These are phyloP conservation scores for Mimosa pudica DNA, from an alignment of 306 rosid genomes.

Conservation along the genomic window DNA sequence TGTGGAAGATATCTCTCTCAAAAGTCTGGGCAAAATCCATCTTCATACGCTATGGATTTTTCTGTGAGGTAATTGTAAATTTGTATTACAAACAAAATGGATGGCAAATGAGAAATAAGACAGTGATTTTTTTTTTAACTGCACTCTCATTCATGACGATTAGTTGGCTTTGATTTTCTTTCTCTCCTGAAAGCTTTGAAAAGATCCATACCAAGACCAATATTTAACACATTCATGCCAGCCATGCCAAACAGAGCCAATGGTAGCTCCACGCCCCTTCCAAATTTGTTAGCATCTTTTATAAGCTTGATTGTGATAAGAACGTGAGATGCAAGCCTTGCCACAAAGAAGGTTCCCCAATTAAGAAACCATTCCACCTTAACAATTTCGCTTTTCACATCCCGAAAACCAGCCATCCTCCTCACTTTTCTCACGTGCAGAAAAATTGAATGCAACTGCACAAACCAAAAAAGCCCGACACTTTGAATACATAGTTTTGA, in stretches of 20 bases:
- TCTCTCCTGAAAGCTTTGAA: slow-evolving; percentile 74
- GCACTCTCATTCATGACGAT: slow-evolving; percentile 48
- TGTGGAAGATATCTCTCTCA: background rate
- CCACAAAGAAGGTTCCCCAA: slow-evolving; percentile 71
- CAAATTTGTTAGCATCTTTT: slow-evolving; percentile 73
- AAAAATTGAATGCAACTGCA: slow-evolving; percentile 91
- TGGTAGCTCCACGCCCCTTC: slow-evolving; percentile 80
- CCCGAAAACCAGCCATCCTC: slow-evolving; percentile 77
- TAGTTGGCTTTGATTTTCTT: slow-evolving; percentile 36
- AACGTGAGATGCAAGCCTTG: slow-evolving; percentile 64
- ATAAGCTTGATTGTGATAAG: slow-evolving; percentile 84
- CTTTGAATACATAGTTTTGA: slow-evolving; percentile 11
- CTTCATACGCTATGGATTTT: background rate
- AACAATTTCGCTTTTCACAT: slow-evolving; percentile 51
- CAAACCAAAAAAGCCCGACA: slow-evolving; percentile 32
- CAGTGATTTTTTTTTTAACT: slow-evolving; percentile 7
- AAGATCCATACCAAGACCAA: slow-evolving; percentile 86
- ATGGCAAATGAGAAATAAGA: slow-evolving; percentile 24
- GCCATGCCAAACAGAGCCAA: slow-evolving; percentile 86
- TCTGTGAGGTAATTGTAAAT: background rate
- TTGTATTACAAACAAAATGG: slow-evolving; percentile 20
- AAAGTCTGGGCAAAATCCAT: too few species aligned
- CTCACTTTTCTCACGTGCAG: slow-evolving; percentile 77
- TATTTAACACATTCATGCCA: slow-evolving; percentile 84
- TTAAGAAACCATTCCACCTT: slow-evolving; percentile 85